Conservation (phyloP, 2,329 filamentous ascomycete species). For the Paramyrothecium roridum region DNA sequence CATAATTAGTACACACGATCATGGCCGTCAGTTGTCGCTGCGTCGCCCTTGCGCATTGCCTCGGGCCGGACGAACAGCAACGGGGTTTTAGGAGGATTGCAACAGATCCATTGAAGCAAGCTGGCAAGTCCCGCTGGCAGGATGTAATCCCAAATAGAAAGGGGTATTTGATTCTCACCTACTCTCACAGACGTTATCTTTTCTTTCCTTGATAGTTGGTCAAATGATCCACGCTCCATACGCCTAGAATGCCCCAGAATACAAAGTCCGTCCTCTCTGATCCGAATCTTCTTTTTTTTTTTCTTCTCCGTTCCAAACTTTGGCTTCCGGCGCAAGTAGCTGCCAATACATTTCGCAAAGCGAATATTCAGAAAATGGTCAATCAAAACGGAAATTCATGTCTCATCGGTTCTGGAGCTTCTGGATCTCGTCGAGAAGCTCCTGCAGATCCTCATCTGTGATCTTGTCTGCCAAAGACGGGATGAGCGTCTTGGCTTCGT, state of each 20-base stretch:
- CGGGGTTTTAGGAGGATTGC: not conserved
- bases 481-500: conserved; percentile 95
- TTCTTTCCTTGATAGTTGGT: not conserved
- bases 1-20: not conserved
- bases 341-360: not conserved
- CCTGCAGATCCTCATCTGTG: conserved; percentile 80
- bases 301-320: not conserved
- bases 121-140: not conserved
- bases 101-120: not conserved
- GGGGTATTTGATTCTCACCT: not conserved
- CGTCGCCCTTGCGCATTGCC: not conserved
- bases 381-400: not conserved
- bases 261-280: not conserved
- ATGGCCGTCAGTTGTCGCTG: not conserved
- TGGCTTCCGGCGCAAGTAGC: not conserved
- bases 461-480: conserved; percentile 89
- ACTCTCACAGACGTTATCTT: not conserved
- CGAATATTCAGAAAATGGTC: not conserved
- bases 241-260: not conserved
- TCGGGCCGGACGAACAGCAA: not conserved
- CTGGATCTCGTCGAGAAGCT: conserved; percentile 84
- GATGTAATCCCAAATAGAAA: not conserved
- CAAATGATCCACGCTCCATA: not conserved
- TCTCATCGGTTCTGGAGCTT: conserved; percentile 58
- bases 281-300: not conserved